phyloP scores from a whole-genome alignment of 495 filamentous ascomycete species.

The Haplographium delicatum region DNA sequence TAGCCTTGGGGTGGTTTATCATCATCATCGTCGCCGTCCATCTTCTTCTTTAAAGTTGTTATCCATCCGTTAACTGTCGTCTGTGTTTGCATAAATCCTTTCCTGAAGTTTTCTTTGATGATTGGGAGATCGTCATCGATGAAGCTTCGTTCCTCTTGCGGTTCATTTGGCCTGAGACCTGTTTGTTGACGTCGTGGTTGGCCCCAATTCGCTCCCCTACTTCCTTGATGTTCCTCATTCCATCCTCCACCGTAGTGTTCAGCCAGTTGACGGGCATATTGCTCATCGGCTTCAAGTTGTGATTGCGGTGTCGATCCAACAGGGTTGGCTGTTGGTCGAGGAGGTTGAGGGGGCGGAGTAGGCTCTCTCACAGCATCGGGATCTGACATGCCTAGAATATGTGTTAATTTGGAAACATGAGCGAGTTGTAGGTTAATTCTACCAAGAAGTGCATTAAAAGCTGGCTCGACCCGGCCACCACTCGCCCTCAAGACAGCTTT shows the following conservation, averaged over 20 bases:
- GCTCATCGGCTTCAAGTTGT: conserved; percentile 87
- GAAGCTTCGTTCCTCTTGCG: conserved; percentile 71
- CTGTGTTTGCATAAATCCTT: conserved; percentile 94
- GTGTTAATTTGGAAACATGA: too few species aligned
- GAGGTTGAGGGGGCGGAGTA: conserved; percentile 61
- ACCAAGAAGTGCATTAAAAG: conserved; percentile 93
- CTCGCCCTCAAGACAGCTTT: conserved; percentile 86
- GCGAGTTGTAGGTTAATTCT: too few species aligned
- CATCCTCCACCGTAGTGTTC: conserved; percentile 72
- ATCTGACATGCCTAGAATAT: conserved; percentile 94
- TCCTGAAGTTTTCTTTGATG: conserved; percentile 87
- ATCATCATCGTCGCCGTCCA: conserved; percentile 74
- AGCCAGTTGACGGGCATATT: conserved; percentile 88
- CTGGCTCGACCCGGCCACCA: conserved; percentile 81
- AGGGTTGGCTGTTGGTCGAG: conserved; percentile 45
- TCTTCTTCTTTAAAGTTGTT: conserved; percentile 77
- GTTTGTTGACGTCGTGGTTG: conserved; percentile 41
- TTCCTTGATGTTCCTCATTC: conserved; percentile 46
- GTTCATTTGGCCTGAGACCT: conserved; percentile 40
- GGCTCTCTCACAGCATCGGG: conserved; percentile 69
- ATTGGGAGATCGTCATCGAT: conserved; percentile 94
- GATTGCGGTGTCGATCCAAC: conserved; percentile 56
- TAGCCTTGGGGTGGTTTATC: conserved; percentile 27
- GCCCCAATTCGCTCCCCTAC: conserved; percentile 37
- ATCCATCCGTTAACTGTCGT: conserved; percentile 91